Conservation (phyloP, 441 rosid genomes). For the Kokia cookei region DNA sequence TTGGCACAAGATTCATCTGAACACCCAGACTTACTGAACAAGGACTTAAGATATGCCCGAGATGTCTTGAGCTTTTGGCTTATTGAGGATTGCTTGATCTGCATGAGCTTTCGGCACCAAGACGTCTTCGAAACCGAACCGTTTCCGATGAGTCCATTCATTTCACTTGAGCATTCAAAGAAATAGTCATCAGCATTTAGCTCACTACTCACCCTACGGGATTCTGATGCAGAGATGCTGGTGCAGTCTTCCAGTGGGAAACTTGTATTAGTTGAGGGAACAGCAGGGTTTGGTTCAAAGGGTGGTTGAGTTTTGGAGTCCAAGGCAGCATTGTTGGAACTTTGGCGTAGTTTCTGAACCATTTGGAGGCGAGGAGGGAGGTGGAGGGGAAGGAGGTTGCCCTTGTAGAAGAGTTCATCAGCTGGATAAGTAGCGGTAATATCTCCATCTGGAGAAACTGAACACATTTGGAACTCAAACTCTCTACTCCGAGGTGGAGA, state of each 20-base stretch:
- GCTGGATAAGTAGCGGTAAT: slow-evolving; percentile 48
- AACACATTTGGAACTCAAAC: slow-evolving; percentile 80
- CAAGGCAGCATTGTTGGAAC: slow-evolving; percentile 15
- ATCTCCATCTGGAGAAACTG: slow-evolving; percentile 32
- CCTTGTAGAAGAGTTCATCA: slow-evolving; percentile 90
- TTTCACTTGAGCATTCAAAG: slow-evolving; percentile 60
- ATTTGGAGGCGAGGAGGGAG: slow-evolving; percentile 75
- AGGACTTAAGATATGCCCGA: slow-evolving; percentile 47
- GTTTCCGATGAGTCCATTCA: slow-evolving; percentile 27
- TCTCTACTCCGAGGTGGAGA: slow-evolving; percentile 59
- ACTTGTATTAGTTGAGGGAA: slow-evolving; percentile 29
- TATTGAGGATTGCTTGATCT: slow-evolving; percentile 38
- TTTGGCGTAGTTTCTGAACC: slow-evolving; percentile 64
- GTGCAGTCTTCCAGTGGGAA: slow-evolving; percentile 23
- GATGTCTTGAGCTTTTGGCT: slow-evolving; percentile 70
- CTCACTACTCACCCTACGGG: slow-evolving; percentile 55
- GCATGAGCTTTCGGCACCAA: slow-evolving; percentile 58
- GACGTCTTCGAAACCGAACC: slow-evolving; percentile 26
- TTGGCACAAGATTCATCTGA: slow-evolving; percentile 34
- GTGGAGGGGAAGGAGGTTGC: slow-evolving; percentile 92
- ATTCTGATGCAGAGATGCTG: slow-evolving; percentile 42
- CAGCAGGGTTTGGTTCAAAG: slow-evolving; percentile 15
- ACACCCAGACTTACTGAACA: slow-evolving; percentile 55
- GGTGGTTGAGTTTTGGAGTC: slow-evolving; percentile 7
- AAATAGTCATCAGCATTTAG: slow-evolving; percentile 45